Conservation (phyloP, 352 stramenopile genomes). For the Globisporangium cederbergense region DNA sequence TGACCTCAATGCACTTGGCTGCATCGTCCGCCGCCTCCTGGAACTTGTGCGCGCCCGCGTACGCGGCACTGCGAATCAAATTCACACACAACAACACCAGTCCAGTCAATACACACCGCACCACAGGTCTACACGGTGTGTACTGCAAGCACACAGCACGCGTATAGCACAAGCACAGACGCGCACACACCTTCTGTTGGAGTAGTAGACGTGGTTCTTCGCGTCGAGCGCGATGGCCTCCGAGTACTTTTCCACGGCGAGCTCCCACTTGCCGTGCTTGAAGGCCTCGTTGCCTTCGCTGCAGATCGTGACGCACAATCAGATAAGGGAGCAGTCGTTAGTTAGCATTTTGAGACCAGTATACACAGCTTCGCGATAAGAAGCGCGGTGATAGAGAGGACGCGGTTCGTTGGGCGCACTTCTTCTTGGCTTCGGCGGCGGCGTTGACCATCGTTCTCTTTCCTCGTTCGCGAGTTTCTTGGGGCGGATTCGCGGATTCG, state of each 20-base stretch:
- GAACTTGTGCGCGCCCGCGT: slow-evolving; percentile 60
- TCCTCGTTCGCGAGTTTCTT: background rate
- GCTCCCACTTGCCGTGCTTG: slow-evolving; percentile 87
- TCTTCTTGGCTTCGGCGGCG: slow-evolving; percentile 82
- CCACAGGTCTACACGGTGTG: background rate
- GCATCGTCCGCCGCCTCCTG: slow-evolving; percentile 86
- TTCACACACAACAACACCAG: background rate
- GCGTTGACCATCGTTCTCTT: slow-evolving; percentile 51
- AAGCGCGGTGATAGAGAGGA: background rate
- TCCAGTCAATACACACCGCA: background rate
- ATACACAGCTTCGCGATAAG: background rate
- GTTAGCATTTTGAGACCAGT: background rate
- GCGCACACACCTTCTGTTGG: slow-evolving; percentile 78
- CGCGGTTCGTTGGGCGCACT: slow-evolving; percentile 30
- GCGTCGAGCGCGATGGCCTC: slow-evolving; percentile 88
- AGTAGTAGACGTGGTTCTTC: slow-evolving; percentile 92
- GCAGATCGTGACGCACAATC: background rate
- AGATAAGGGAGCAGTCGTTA: background rate
- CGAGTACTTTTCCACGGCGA: slow-evolving; percentile 92
- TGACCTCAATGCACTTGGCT: slow-evolving; percentile 88
- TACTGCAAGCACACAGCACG: background rate
- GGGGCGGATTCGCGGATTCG: slow-evolving; percentile 6
- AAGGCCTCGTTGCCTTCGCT: slow-evolving; percentile 95
- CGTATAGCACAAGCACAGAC: background rate
- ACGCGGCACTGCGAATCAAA: slow-evolving; percentile 50